These are phyloP conservation scores for Loxodes magnus DNA, from an alignment of 73 alveolate genomes.

Conservation along the genomic window DNA sequence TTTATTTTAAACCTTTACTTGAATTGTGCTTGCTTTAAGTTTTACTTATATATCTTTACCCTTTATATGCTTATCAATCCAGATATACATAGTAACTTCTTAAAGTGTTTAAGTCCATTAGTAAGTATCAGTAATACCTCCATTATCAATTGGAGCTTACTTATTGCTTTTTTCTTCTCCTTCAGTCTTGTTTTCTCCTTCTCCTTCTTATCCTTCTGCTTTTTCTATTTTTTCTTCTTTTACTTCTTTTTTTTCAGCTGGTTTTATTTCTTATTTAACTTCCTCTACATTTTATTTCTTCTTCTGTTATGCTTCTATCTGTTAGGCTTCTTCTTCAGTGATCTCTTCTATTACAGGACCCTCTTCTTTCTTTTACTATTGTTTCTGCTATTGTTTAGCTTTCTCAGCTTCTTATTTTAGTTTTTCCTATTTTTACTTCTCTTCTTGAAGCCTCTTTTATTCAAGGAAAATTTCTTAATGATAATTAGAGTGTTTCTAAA, in stretches of 20 bases:
- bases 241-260: slow-evolving; percentile 27
- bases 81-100: slow-evolving; percentile 74
- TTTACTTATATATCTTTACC: slow-evolving; percentile 63
- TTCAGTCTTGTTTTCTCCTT: slow-evolving; percentile 48
- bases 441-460: slow-evolving; percentile 53
- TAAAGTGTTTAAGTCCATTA: slow-evolving; percentile 82
- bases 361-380: slow-evolving; percentile 39
- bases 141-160: slow-evolving; percentile 74
- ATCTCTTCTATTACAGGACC: slow-evolving; percentile 35
- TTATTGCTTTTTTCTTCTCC: slow-evolving; percentile 56
- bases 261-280: slow-evolving; percentile 33
- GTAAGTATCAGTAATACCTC: slow-evolving; percentile 83
- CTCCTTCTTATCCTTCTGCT: slow-evolving; percentile 29
- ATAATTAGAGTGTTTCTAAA: slow-evolving; percentile 28
- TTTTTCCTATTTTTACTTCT: slow-evolving; percentile 40
- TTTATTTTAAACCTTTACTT: slow-evolving; percentile 58
- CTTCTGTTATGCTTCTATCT: slow-evolving; percentile 14
- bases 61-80: slow-evolving; percentile 45
- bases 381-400: slow-evolving; percentile 45
- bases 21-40: slow-evolving; percentile 33
- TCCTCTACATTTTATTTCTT: slow-evolving; percentile 13
- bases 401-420: slow-evolving; percentile 55
- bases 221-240: slow-evolving; percentile 19
- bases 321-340: slow-evolving; percentile 24
- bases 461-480: slow-evolving; percentile 31